A percentile compares a stretch with the other conserved stretches of the same genome.
phyloP scores from a whole-genome alignment of 2,329 filamentous ascomycete genomes.

The Fusarium foetens region DNA sequence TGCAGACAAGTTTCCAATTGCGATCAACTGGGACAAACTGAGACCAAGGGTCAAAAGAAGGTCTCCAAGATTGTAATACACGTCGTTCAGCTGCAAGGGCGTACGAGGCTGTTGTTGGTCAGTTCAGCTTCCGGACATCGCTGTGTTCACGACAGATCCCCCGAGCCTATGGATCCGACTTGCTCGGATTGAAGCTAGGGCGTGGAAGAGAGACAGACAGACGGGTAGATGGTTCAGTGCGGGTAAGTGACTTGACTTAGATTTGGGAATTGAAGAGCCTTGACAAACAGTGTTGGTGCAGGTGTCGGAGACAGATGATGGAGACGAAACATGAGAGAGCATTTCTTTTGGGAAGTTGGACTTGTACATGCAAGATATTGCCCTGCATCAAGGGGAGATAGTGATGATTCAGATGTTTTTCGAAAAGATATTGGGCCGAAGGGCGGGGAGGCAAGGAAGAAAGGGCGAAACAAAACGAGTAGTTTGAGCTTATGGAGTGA shows the following conservation, averaged over 20 bases:
- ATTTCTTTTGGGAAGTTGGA: conserved; percentile 50
- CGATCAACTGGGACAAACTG: conserved; percentile 28
- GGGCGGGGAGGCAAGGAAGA: conserved; percentile 38
- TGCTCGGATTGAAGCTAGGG: conserved; percentile 18
- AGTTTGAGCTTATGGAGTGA: conserved; percentile 37
- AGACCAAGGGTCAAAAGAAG: conserved; percentile 34
- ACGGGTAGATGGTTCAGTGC: conserved; percentile 35
- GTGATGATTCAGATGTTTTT: conserved; percentile 42
- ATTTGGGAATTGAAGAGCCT: conserved; percentile 46
- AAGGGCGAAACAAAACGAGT: conserved; percentile 29
- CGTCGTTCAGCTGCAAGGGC: conserved; percentile 32
- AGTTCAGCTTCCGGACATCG: conserved; percentile 29
- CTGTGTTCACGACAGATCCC: conserved; percentile 15
- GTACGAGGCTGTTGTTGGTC: conserved; percentile 38
- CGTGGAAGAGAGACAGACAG: conserved; percentile 37
- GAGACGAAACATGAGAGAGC: conserved; percentile 44
- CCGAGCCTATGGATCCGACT: conserved; percentile 15
- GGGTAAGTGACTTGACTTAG: conserved; percentile 41
- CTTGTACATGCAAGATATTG: conserved; percentile 48
- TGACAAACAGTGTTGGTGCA: conserved; percentile 38
- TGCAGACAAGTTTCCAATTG: conserved; percentile 18
- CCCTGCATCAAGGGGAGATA: conserved; percentile 44
- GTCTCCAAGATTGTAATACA: conserved; percentile 21
- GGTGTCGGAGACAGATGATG: conserved; percentile 40
- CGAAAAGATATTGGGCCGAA: conserved; percentile 26